Conservation (phyloP, 768 basidiomycete genomes). For the Auriscalpium vulgare region DNA sequence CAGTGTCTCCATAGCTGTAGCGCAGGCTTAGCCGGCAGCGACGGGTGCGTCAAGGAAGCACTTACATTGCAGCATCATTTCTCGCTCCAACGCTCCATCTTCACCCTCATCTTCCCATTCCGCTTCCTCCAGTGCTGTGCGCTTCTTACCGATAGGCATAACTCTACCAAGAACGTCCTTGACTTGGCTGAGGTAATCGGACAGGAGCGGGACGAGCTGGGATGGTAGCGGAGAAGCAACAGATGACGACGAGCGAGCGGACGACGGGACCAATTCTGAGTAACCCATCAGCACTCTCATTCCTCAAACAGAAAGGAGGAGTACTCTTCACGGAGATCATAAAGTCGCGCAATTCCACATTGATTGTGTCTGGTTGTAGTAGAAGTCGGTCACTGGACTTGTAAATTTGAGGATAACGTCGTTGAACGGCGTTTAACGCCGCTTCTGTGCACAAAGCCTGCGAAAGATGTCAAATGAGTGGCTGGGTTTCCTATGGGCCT, state of each 20-base stretch:
- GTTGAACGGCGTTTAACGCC: conserved; percentile 90
- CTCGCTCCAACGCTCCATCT: conserved; percentile 81
- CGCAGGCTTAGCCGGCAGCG: conserved; percentile 8
- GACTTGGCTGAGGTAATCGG: conserved; percentile 57
- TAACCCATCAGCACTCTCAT: neutral
- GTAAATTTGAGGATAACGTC: conserved; percentile 96
- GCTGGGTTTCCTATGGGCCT: too few species aligned
- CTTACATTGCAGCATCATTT: conserved; percentile 82
- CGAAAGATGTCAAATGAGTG: conserved; percentile 1
- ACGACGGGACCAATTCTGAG: conserved; percentile 88
- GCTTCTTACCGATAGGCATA: conserved; percentile 73
- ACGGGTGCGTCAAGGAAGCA: conserved; percentile 1
- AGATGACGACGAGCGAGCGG: conserved; percentile 84
- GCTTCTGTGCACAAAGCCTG: conserved; percentile 96
- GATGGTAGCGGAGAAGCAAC: conserved; percentile 76
- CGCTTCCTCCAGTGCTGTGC: conserved; percentile 87
- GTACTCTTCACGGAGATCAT: conserved; percentile 95
- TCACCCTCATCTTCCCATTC: conserved; percentile 82
- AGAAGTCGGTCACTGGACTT: conserved; percentile 79
- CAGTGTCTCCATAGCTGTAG: conserved; percentile 75
- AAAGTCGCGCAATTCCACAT: conserved; percentile 82
- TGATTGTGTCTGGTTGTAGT: conserved; percentile 79
- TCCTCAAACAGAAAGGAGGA: conserved; percentile 14
- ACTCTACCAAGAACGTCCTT: conserved; percentile 66
- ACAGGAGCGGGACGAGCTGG: conserved; percentile 77